Evolutionary conservation across 345 rosid species (phyloP), one percentile per base, ranked within the genome.

Genomic region (Brassica rapa): DNA sequence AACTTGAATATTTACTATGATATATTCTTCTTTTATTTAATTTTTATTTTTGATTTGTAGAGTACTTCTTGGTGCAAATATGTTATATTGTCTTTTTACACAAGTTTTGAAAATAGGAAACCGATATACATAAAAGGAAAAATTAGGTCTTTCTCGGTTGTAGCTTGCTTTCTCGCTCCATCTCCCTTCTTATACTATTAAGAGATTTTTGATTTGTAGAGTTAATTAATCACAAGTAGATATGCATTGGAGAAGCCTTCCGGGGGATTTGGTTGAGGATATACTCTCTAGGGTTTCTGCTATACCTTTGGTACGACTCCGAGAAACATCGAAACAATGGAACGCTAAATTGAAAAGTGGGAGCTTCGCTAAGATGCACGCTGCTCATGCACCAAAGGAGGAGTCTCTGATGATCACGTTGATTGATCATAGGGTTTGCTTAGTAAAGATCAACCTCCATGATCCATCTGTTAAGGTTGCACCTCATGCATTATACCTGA

Each of bases 321-420:
- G 56, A n/a, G 6, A 5, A 14, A 51, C 56, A 14, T 51, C 19
- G 5, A 51, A n/a, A 51, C 19, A 15, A 51, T 51, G 56, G 56
- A 51, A n/a, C 56, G 21, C 56, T n/a, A 51, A 16, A 16, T 16
- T 55, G 65, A 61, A 5, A 61, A 27, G 35, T 27, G 19, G 4
- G 65, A 27, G 10, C 4, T 27, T 61, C 32, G 65, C 19, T 61
- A 61, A 61, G 37, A 27, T 11, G 35, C 65, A 61, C 32, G 4
- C 64, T 60, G 64, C 64, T 24, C 25, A 60, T 1, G 64, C 64
- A 61, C 65, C 65, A 25, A 27, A 61, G 35, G 64, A 60, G 64
- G 65, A 66, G 32, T 1, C 71, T 37, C 15, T 37, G 51, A 39
- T 12, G 11, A 39, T 66, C 16, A 37, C 10, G 56, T 66, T 66